Conservation (phyloP, 768 basidiomycete species). For the Hygrophorus pudorinus region DNA sequence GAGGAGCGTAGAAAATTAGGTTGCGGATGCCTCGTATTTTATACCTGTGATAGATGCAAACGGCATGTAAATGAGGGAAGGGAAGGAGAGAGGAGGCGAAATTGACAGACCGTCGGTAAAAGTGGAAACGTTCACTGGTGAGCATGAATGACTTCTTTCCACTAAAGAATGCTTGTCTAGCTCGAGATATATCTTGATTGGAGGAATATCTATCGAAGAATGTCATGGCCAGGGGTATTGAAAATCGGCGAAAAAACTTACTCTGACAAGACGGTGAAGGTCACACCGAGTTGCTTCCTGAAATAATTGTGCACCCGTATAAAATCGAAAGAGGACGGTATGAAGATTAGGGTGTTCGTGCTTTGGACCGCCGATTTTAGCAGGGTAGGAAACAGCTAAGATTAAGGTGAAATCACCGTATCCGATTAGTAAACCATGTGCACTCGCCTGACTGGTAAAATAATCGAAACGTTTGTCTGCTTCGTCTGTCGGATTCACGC, state of each 20-base stretch:
- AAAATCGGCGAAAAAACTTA: conserved; percentile 24
- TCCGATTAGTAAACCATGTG: neutral
- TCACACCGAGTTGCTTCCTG: conserved; percentile 57
- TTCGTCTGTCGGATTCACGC: conserved; percentile 61
- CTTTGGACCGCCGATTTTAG: conserved; percentile 93
- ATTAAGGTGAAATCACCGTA: neutral
- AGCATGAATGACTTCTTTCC: conserved; percentile 82
- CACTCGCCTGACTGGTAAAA: conserved; percentile 72
- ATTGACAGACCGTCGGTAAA: conserved; percentile 87
- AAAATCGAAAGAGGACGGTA: conserved; percentile 96
- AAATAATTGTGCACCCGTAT: conserved; percentile 85
- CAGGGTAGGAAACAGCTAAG: conserved; percentile 67
- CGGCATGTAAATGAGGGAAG: neutral
- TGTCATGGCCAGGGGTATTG: neutral
- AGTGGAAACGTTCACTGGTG: conserved; percentile 97
- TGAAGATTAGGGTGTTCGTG: conserved; percentile 76
- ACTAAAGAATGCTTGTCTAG: conserved; percentile 85
- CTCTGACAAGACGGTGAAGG: conserved; percentile 87
- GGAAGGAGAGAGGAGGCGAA: conserved; percentile 9
- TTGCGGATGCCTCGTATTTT: conserved; percentile 90
- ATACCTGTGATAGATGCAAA: conserved; percentile 42
- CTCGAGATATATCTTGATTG: conserved; percentile 89
- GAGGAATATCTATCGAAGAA: conserved; percentile 62
- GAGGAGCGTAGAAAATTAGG: conserved; percentile 86
- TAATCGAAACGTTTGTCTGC: conserved; percentile 78